phyloP scores from a whole-genome alignment of 352 stramenopile genomes.

The Phytophthora vignae region DNA sequence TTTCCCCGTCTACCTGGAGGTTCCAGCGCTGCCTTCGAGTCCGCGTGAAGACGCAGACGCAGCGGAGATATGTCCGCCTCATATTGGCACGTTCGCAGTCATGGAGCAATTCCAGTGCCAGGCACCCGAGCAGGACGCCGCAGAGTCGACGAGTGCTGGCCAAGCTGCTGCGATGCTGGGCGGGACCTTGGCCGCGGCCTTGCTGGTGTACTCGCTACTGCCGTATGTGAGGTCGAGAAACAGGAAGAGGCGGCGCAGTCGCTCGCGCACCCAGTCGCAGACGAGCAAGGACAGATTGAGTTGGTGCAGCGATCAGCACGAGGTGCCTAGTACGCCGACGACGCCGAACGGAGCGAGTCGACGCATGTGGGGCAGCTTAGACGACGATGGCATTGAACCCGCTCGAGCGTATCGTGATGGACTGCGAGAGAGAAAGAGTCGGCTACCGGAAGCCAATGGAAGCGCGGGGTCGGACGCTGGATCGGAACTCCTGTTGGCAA shows the following conservation, averaged over 20 bases:
- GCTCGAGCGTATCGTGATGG: slow-evolving; percentile 17
- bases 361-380: slow-evolving; percentile 21
- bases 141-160: slow-evolving; percentile 15
- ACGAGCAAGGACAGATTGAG: slow-evolving; percentile 12
- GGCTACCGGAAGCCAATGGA: slow-evolving; percentile 20
- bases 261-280: slow-evolving; percentile 18
- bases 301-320: slow-evolving; percentile 4
- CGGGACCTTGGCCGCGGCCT: slow-evolving; percentile 35
- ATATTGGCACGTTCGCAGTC: slow-evolving; percentile 33
- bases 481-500: slow-evolving; percentile 41
- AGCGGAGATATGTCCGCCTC: slow-evolving; percentile 27
- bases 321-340: slow-evolving; percentile 18
- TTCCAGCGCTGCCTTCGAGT: slow-evolving; percentile 10
- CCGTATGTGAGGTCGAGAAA: slow-evolving; percentile 30
- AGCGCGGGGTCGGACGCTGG: slow-evolving; percentile 13
- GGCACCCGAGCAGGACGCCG: neutral
- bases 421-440: slow-evolving; percentile 13
- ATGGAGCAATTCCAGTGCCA: slow-evolving; percentile 25
- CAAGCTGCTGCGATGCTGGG: slow-evolving; percentile 36
- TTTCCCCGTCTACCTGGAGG: slow-evolving; percentile 32
- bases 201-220: slow-evolving; percentile 41
- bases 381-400: slow-evolving; percentile 30
- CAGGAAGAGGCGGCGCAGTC: slow-evolving; percentile 22
- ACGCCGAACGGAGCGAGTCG: slow-evolving; percentile 26
- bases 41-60: slow-evolving; percentile 16